Conservation (phyloP, 345 rosid species). For the Cardamine occulta region DNA sequence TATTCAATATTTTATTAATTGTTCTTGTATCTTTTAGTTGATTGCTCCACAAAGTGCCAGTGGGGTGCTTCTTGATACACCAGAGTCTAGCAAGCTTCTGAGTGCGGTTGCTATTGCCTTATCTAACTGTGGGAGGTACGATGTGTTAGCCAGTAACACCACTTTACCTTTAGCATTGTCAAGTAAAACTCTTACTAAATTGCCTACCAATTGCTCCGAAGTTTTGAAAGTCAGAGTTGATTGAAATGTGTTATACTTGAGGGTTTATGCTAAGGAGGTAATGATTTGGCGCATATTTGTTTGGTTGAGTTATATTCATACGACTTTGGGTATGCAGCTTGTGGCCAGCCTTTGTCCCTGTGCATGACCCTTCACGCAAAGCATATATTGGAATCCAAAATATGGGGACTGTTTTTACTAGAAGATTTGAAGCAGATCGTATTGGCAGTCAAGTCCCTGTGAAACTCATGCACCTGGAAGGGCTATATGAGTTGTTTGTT, state of each 20-base stretch:
- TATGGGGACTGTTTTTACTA: constrained; percentile 86
- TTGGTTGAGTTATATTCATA: not conserved
- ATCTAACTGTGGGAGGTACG: constrained; percentile 89
- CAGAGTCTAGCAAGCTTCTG: constrained; percentile 91
- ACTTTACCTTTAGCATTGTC: constrained; percentile 24
- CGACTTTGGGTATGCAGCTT: constrained; percentile 56
- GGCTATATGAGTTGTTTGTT: constrained; percentile 86
- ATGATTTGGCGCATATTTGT: constrained; percentile 14
- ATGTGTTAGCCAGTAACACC: constrained; percentile 36
- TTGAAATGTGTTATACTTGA: constrained; percentile 2
- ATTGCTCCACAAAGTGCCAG: constrained; percentile 98
- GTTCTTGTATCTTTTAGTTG: constrained; percentile 54
- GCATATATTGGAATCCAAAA: constrained; percentile 93
- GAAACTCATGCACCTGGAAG: constrained; percentile 96
- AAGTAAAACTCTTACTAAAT: constrained; percentile 5
- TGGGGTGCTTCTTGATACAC: constrained; percentile 90
- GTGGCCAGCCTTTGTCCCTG: constrained; percentile 98
- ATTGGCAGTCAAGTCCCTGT: constrained; percentile 94
- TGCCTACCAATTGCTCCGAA: constrained; percentile 3
- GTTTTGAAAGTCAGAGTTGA: constrained; percentile 1
- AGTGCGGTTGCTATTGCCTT: constrained; percentile 93
- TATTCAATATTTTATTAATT: constrained; percentile 11
- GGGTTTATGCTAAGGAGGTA: constrained; percentile 8
- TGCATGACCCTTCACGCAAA: constrained; percentile 89
- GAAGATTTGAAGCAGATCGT: constrained; percentile 94